phyloP scores from a whole-genome alignment of 1,139 yeast genomes.

The Fermentozyma sake region DNA sequence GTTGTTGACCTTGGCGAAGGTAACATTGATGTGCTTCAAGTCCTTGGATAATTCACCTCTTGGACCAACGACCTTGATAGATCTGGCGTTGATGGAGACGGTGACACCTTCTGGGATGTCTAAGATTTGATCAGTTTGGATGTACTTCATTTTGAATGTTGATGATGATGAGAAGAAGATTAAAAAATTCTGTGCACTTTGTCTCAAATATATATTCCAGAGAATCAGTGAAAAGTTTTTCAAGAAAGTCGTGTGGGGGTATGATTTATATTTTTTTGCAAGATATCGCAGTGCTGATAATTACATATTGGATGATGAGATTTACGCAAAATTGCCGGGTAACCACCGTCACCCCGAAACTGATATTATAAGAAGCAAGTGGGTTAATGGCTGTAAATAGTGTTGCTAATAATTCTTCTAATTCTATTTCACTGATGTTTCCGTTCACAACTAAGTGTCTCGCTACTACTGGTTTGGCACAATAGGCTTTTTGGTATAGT shows the following conservation, averaged over 20 bases:
- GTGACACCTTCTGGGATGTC: constrained; percentile 94
- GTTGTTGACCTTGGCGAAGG: constrained; percentile 74
- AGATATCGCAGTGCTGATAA: no score
- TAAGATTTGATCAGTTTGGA: constrained; percentile 89
- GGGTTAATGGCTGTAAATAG: no score
- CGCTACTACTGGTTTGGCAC: no score
- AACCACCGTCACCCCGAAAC: no score
- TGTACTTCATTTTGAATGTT: constrained; percentile 68
- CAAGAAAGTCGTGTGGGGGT: constrained; percentile 6
- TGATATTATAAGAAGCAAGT: no score
- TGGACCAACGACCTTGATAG: constrained; percentile 92
- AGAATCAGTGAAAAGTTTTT: constrained; percentile 7
- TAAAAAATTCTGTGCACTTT: constrained; percentile 2
- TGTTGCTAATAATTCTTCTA: no score
- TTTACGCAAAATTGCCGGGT: neutral
- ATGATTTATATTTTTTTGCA: no score
- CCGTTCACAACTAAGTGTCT: no score
- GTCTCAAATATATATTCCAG: constrained; percentile 1
- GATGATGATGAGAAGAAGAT: constrained; percentile 12
- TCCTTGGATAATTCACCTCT: constrained; percentile 93
- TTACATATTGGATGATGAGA: neutral
- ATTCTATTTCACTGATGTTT: no score
- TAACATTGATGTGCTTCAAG: constrained; percentile 92
- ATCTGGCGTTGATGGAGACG: constrained; percentile 89
- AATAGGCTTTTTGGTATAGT: no score